These are phyloP conservation scores for Dactylellina parvicollis DNA, from an alignment of 2,329 filamentous ascomycete genomes.

Conservation along the genomic window DNA sequence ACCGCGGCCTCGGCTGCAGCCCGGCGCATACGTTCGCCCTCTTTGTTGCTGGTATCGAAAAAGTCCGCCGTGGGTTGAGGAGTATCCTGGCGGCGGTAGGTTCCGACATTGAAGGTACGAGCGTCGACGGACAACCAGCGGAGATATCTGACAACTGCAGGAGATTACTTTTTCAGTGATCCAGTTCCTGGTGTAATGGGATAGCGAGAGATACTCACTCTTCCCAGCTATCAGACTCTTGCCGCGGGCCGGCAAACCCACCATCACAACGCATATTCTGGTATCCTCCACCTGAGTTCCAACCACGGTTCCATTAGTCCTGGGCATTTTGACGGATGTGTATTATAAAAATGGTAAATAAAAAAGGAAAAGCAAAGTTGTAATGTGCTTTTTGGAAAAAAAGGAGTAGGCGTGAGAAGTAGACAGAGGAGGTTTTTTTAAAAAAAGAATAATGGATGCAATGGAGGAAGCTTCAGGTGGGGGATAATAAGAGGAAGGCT, in stretches of 20 bases:
- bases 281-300: slow-evolving; percentile 54
- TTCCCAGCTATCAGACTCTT: slow-evolving; percentile 99
- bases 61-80: slow-evolving; percentile 93
- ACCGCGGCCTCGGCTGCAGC: slow-evolving; percentile 92
- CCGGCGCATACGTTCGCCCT: slow-evolving; percentile 87
- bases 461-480: slow-evolving; percentile 21
- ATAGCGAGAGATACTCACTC: slow-evolving; percentile 69
- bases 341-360: slow-evolving; percentile 8
- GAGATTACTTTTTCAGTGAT: slow-evolving; percentile 37
- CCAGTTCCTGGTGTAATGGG: neutral
- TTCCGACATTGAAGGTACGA: slow-evolving; percentile 96
- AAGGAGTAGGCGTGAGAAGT: neutral
- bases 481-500: slow-evolving; percentile 27
- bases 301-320: slow-evolving; percentile 53
- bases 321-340: slow-evolving; percentile 40
- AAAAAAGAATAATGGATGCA: slow-evolving; percentile 3
- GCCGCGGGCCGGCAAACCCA: slow-evolving; percentile 90
- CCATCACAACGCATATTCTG: slow-evolving; percentile 86
- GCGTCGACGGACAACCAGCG: slow-evolving; percentile 95
- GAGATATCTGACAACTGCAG: slow-evolving; percentile 84
- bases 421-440: neutral
- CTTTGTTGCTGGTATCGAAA: slow-evolving; percentile 88
- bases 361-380: neutral
- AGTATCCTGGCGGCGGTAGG: slow-evolving; percentile 87
- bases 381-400: neutral